Evolutionary conservation across 306 rosid species (phyloP), one percentile per base, ranked within the genome.

Genomic region (Castanea crenata): DNA sequence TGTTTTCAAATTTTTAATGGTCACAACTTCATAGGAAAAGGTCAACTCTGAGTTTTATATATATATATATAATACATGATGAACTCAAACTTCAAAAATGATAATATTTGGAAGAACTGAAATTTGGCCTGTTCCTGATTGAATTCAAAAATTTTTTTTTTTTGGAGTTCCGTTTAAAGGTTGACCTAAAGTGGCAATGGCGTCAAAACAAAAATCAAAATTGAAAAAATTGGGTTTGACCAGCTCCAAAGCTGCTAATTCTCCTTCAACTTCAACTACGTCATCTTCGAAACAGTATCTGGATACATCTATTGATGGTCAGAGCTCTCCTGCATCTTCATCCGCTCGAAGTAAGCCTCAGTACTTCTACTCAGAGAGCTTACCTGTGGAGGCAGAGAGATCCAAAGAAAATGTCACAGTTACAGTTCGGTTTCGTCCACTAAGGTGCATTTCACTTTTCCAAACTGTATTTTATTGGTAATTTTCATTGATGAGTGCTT

Each of bases 371-470:
- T 79, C 93, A 0, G 98, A 95, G 73, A 61, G 78, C 78, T 79
- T 78, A 55, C 89, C 90, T 25, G 55, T 71, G 77, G 93, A 87
- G 34, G 79, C 23, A 7, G 88, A 82, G 31, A 90, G 86, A 74
- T 81, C 85, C 11, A 96, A 93, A 78, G 99, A 96, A 78, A 96
- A 96, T 87, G 98, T 96, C 69, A 96, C 99, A 0, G 99, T 96
- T 76, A 96, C 99, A 0, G 99, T 93, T 27, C 91, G 98, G 63
- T 93, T 96, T 87, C 98, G 99, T 75, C 99, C 99, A 55, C 91
- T 96, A 80, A 96, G 93, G 92, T 89, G 74, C 74, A 63, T 78
- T 78, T 84, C 64, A 12, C 34, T 55, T 65, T 73, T 67, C 32
- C 55, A 64, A 59, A 54, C 35, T 19, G 19, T 44, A 52, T 6